phyloP scores from a whole-genome alignment of 352 stramenopile species.

The Phytophthora uliginosa region DNA sequence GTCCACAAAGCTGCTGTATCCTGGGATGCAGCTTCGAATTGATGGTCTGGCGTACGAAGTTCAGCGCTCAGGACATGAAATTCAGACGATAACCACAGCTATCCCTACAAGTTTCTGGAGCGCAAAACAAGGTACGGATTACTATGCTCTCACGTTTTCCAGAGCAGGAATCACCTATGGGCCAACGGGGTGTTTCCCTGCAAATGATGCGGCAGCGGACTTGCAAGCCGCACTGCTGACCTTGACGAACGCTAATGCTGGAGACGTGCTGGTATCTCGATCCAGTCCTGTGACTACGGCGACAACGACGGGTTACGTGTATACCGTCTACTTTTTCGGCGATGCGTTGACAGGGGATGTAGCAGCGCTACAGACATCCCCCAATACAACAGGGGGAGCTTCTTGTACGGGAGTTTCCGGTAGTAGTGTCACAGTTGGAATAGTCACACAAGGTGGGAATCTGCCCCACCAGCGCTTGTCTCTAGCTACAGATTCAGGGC shows the following conservation, averaged over 20 bases:
- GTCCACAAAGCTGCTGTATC: constrained; percentile 70
- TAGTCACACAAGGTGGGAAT: constrained; percentile 80
- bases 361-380: constrained; percentile 34
- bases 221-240: constrained; percentile 24
- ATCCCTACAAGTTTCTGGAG: constrained; percentile 43
- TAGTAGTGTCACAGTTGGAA: constrained; percentile 44
- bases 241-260: constrained; percentile 35
- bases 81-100: constrained; percentile 82
- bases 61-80: constrained; percentile 89
- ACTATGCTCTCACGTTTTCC: constrained; percentile 57
- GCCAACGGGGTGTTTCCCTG: constrained; percentile 51
- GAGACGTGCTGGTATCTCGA: constrained; percentile 69
- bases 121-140: constrained; percentile 8
- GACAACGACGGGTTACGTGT: constrained; percentile 80
- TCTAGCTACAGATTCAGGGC: constrained; percentile 85
- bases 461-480: constrained; percentile 85
- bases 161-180: constrained; percentile 38
- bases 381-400: background rate
- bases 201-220: constrained; percentile 37
- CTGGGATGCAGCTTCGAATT: constrained; percentile 90
- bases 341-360: constrained; percentile 88
- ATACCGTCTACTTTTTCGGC: constrained; percentile 95
- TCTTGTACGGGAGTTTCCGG: constrained; percentile 40
- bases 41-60: constrained; percentile 91
- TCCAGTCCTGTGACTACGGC: constrained; percentile 44